Conservation (phyloP, 257 asterid genomes). For the Lycium ferocissimum region DNA sequence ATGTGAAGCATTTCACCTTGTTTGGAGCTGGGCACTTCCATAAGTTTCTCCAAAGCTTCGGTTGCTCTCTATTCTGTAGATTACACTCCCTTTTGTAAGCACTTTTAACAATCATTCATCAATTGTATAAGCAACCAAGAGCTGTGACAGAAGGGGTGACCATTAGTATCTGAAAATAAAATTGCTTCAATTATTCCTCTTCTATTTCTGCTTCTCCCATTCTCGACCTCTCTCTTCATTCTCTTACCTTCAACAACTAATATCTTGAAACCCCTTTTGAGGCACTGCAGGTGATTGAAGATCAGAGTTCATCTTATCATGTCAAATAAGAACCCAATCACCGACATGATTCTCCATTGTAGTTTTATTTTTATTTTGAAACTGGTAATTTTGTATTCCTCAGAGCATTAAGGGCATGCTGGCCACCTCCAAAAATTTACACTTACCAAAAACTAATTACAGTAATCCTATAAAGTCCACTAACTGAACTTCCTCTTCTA, state of each 20-base stretch:
- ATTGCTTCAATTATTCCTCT: not conserved
- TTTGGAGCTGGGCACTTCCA: too few species aligned
- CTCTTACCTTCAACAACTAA: slow-evolving; percentile 17
- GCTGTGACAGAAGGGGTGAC: not conserved
- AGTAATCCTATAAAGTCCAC: too few species aligned
- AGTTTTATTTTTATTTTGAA: too few species aligned
- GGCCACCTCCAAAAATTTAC: too few species aligned
- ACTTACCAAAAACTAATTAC: too few species aligned
- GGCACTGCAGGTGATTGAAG: not conserved
- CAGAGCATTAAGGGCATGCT: too few species aligned
- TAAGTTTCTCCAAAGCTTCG: too few species aligned
- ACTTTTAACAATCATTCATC: slow-evolving; percentile 18
- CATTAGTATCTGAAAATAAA: not conserved
- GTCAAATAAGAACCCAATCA: slow-evolving; percentile 14
- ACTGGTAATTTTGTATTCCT: too few species aligned
- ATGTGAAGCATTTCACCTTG: too few species aligned
- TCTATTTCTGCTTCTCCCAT: not conserved
- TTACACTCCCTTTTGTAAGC: too few species aligned
- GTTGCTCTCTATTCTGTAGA: too few species aligned
- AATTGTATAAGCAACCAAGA: not conserved
- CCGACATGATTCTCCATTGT: not conserved
- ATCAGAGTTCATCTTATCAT: slow-evolving; percentile 10
- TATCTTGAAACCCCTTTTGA: not conserved
- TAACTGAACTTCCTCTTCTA: too few species aligned
- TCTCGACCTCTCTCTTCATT: not conserved